Percentiles rank a stretch among this genome's conserved stretches.
Evolutionary conservation across 306 rosid genomes (phyloP).

Genomic region (Begonia fuchsioides): DNA sequence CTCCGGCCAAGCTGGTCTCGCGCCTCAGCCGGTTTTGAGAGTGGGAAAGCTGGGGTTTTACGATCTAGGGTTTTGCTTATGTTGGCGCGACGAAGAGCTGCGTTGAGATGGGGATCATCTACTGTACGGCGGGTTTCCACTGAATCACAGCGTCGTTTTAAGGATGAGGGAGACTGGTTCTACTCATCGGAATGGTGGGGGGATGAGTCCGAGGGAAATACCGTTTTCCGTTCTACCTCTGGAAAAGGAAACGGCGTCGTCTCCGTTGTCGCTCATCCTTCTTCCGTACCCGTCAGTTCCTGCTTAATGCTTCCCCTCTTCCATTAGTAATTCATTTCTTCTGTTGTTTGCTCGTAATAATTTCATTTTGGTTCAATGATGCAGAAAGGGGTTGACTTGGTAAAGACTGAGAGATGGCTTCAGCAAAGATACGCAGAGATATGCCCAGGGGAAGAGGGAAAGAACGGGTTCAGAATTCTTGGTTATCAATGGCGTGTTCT

Average conservation of each 20-base stretch:
- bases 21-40: neutral
- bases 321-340: neutral
- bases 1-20: too few relatives aligned
- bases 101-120: conserved; percentile 1
- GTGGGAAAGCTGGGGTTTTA: conserved; percentile 2
- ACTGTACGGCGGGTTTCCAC: conserved; percentile 53
- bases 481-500: conserved; percentile 92
- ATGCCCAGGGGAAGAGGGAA: conserved; percentile 16
- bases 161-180: conserved; percentile 86
- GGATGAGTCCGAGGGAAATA: conserved; percentile 24
- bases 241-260: conserved; percentile 75
- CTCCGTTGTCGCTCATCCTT: conserved; percentile 57
- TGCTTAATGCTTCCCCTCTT: neutral
- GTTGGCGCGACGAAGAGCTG: conserved; percentile 33
- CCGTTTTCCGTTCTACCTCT: conserved; percentile 58
- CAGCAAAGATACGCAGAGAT: conserved; percentile 41
- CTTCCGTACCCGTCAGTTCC: conserved; percentile 60
- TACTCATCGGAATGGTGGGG: conserved; percentile 97
- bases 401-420: conserved; percentile 54
- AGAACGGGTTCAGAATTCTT: conserved; percentile 38
- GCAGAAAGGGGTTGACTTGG: conserved; percentile 48
- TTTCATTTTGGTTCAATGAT: conserved; percentile 4
- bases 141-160: conserved; percentile 26
- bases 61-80: conserved; percentile 1
- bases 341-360: neutral